These are phyloP conservation scores for Cyberlindnera veronae DNA, from an alignment of 805 yeast species.

Conservation along the genomic window DNA sequence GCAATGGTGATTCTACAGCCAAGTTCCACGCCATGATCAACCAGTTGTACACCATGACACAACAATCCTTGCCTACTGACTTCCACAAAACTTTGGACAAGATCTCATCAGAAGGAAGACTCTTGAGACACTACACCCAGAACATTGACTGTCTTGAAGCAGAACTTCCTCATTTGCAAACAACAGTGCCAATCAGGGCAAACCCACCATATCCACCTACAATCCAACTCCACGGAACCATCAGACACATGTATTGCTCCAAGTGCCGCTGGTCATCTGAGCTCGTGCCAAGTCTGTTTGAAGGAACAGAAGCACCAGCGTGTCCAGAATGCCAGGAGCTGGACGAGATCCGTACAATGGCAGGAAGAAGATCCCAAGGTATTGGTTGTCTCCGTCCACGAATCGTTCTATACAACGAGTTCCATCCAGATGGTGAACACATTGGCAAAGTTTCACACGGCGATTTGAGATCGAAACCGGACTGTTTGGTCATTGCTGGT, in stretches of 20 bases:
- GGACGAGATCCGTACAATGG: conserved; percentile 51
- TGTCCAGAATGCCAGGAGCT: conserved; percentile 66
- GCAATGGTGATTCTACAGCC: conserved; percentile 54
- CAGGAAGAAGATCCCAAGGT: conserved; percentile 64
- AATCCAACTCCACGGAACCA: conserved; percentile 83
- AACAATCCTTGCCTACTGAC: conserved; percentile 60
- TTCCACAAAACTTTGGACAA: conserved; percentile 66
- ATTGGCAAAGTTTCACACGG: conserved; percentile 71
- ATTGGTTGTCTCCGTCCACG: conserved; percentile 61
- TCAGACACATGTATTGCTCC: conserved; percentile 68
- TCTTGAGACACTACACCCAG: conserved; percentile 78
- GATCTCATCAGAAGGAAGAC: conserved; percentile 57
- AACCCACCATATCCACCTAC: conserved; percentile 50
- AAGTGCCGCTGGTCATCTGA: conserved; percentile 62
- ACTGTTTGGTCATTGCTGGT: conserved; percentile 77
- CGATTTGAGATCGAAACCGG: conserved; percentile 66
- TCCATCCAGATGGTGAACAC: conserved; percentile 83
- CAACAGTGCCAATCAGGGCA: conserved; percentile 46
- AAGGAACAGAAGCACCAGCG: conserved; percentile 41
- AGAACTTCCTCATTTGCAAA: conserved; percentile 45
- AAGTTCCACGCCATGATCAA: conserved; percentile 75
- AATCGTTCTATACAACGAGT: conserved; percentile 68
- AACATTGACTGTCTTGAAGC: conserved; percentile 82
- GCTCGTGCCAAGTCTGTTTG: conserved; percentile 51
- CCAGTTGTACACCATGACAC: conserved; percentile 53